Evolutionary conservation across 352 stramenopile species (phyloP), one percentile per base, ranked within the genome.

Genomic region (Globisporangium ultimum): DNA sequence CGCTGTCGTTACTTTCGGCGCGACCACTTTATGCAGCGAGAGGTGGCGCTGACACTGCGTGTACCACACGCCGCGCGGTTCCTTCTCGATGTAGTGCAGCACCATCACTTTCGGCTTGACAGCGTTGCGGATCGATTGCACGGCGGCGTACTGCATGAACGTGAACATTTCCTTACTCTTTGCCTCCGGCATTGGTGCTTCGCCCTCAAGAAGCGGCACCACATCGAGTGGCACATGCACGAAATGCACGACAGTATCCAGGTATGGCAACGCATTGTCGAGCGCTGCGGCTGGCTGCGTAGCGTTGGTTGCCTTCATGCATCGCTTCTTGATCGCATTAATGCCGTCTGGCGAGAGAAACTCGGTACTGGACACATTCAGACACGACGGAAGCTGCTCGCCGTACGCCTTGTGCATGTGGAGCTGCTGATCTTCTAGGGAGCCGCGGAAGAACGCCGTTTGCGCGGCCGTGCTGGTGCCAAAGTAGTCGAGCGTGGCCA

Each of bases 1-100:
- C 21, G 56, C 43, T 6, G 49, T 52, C 22, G 22, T 15, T 2
- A 69, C 47, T 32, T 66, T 60, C 0, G 72, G 72, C 2, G 64
- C 56, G n/a, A 78, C 24, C 46, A 81, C 67, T 14, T 70, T 63
- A 22, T 81, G 72, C 18, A 76, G 62, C 43, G 69, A 75, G 24
- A 81, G 50, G 41, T 78, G 68, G 2, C 72, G 67, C 51, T 81
- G 72, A 28, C 70, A 76, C 46, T 81, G 70, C 18, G 72, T 78
- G 61, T 68, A 81, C 72, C 72, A 81, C 11, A 72, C 59, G 17
- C 72, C 72, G 18, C 70, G 59, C 11, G 72, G 70, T n/a, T 55
- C 41, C 4, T 48, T 54, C 15, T 68, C 59, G 18, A 74, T 20
- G 58, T 81, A 81, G 58, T 81, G 72, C 59, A 78, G 50, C 51